phyloP scores from a whole-genome alignment of 805 yeast species.

The Grigorovia humatica region DNA sequence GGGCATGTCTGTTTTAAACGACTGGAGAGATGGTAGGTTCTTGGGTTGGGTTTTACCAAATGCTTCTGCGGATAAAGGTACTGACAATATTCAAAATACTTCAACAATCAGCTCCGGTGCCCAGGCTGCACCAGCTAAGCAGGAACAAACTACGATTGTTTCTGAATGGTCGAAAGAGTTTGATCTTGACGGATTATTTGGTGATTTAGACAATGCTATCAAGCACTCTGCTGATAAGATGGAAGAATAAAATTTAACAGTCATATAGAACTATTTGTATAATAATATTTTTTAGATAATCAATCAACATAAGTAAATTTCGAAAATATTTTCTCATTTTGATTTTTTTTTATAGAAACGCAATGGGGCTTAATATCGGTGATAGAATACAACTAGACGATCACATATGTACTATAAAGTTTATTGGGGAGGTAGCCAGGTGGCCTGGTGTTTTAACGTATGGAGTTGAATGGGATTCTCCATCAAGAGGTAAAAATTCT shows the following conservation, averaged over 20 bases:
- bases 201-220: slow-evolving; percentile 30
- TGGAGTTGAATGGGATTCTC: slow-evolving; percentile 85
- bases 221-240: slow-evolving; percentile 14
- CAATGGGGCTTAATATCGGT: slow-evolving; percentile 15
- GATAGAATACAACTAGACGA: slow-evolving; percentile 31
- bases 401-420: slow-evolving; percentile 53
- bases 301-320: background rate
- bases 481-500: slow-evolving; percentile 56
- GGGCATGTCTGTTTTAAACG: slow-evolving; percentile 70
- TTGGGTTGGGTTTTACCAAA: slow-evolving; percentile 83
- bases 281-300: background rate
- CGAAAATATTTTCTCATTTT: background rate
- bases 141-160: slow-evolving; percentile 70
- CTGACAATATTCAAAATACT: slow-evolving; percentile 17
- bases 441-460: slow-evolving; percentile 52
- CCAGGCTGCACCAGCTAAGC: slow-evolving; percentile 34
- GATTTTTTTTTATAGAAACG: background rate
- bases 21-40: slow-evolving; percentile 96
- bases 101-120: slow-evolving; percentile 26
- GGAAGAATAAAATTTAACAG: slow-evolving; percentile 4
- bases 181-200: slow-evolving; percentile 74
- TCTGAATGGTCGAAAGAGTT: slow-evolving; percentile 87
- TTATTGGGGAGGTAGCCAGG: slow-evolving; percentile 45
- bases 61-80: slow-evolving; percentile 28
- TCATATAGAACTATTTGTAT: slow-evolving; percentile 1